A percentile compares a stretch with the other conserved stretches of the same genome.
phyloP scores from a whole-genome alignment of 31 red algal genomes.

The Bonnemaisonia californica region DNA sequence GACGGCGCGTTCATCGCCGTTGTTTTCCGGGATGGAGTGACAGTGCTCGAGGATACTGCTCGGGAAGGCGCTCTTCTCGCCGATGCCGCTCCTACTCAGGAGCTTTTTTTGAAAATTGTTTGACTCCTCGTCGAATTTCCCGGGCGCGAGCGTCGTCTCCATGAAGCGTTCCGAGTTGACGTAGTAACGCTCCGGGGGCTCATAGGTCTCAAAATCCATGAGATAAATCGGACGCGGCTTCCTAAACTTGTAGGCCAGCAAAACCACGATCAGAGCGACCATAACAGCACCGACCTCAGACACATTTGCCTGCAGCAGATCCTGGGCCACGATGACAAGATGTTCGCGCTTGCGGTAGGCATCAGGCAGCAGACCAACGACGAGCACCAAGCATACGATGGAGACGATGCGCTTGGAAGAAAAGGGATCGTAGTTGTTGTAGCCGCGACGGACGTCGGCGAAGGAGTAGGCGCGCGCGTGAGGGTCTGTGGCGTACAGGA shows the following conservation, averaged over 20 bases:
- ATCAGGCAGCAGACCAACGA: constrained; percentile 44
- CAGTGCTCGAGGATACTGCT: constrained; percentile 71
- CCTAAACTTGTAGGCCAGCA: constrained; percentile 56
- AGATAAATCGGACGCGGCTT: constrained; percentile 72
- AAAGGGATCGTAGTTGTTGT: constrained; percentile 80
- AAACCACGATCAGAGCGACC: constrained; percentile 48
- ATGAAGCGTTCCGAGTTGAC: constrained; percentile 74
- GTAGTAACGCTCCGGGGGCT: constrained; percentile 78
- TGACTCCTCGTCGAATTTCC: constrained; percentile 81
- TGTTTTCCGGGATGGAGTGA: constrained; percentile 70
- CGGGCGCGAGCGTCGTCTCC: constrained; percentile 51
- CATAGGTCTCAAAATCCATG: constrained; percentile 85
- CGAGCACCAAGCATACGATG: constrained; percentile 47
- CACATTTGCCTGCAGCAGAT: constrained; percentile 46
- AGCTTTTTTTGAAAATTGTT: constrained; percentile 87
- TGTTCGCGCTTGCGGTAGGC: constrained; percentile 67
- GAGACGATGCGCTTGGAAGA: constrained; percentile 67
- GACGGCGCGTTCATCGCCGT: constrained; percentile 69
- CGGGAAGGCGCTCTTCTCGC: constrained; percentile 75
- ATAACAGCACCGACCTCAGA: constrained; percentile 42
- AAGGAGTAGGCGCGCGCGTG: constrained; percentile 77
- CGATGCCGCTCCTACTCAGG: constrained; percentile 79
- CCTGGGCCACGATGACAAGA: constrained; percentile 37
- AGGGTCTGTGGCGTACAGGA: constrained; percentile 82
- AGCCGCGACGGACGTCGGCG: constrained; percentile 84